These are phyloP conservation scores for Triticum monococcum DNA, from an alignment of 176 grass and related monocot species.

Conservation along the genomic window DNA sequence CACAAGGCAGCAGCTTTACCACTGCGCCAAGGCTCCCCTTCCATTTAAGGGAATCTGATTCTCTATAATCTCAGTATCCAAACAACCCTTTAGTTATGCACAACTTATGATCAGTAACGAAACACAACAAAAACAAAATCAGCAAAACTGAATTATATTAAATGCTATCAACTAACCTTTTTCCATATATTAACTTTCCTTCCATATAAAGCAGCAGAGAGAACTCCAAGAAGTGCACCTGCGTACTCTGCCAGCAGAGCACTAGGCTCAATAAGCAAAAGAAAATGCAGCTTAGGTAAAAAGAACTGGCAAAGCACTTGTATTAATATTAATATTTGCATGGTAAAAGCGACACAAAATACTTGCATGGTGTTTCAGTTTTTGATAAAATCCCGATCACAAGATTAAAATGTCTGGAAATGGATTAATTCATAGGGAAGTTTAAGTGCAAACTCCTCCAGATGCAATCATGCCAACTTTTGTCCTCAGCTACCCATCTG, in stretches of 20 bases:
- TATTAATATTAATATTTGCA: not conserved
- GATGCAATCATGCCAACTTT: slow-evolving; percentile 19
- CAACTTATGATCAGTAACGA: not conserved
- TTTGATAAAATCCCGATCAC: not conserved
- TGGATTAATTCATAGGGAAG: not conserved
- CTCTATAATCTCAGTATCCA: no score
- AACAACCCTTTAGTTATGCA: not conserved
- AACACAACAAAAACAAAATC: not conserved
- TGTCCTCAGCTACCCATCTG: not conserved
- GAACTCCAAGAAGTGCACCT: slow-evolving; percentile 96
- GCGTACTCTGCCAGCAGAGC: slow-evolving; percentile 87
- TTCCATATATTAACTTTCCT: slow-evolving; percentile 82
- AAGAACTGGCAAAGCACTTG: not conserved
- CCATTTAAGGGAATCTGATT: no score
- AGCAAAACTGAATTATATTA: not conserved
- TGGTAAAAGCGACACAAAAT: not conserved
- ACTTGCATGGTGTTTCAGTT: not conserved
- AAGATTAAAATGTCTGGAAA: not conserved
- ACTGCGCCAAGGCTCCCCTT: no score
- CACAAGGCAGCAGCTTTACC: no score
- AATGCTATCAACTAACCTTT: slow-evolving; percentile 55
- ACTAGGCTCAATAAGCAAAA: slow-evolving; percentile 60
- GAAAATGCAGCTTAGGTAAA: slow-evolving; percentile 37
- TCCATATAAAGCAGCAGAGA: slow-evolving; percentile 93
- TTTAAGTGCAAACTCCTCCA: slow-evolving; percentile 1